Conservation (phyloP, 1,284 basidiomycete genomes). For the Tilletia setariae region DNA sequence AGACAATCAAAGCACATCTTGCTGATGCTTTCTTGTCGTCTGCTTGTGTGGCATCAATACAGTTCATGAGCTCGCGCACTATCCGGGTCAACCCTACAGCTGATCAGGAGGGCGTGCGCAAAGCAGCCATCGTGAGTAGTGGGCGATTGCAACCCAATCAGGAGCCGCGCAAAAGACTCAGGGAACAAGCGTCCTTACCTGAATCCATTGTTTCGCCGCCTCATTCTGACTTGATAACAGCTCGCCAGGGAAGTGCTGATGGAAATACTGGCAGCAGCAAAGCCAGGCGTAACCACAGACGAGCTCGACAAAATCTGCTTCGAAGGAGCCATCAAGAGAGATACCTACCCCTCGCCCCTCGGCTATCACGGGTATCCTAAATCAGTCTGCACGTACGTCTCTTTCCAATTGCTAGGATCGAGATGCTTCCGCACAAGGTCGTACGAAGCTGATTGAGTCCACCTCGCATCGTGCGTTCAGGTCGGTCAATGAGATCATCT, state of each 20-base stretch:
- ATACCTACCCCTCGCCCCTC: conserved; percentile 88
- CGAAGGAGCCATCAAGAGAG: conserved; percentile 81
- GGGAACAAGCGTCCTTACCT: conserved; percentile 1
- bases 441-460: background rate
- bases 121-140: conserved; percentile 29
- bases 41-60: background rate
- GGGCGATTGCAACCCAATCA: background rate
- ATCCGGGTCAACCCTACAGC: conserved; percentile 44
- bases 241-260: conserved; percentile 87
- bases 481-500: conserved; percentile 92
- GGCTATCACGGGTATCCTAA: conserved; percentile 92
- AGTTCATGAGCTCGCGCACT: conserved; percentile 44
- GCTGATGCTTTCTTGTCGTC: conserved; percentile 13
- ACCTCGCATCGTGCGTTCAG: conserved; percentile 3
- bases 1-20: no score
- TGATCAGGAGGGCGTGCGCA: conserved; percentile 48
- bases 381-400: conserved; percentile 75
- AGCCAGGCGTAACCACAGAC: conserved; percentile 90
- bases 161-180: no score
- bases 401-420: background rate
- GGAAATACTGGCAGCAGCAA: conserved; percentile 75
- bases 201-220: background rate
- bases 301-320: conserved; percentile 89
- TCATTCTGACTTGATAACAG: conserved; percentile 57
- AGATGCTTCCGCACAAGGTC: background rate